Conservation (phyloP, 2,329 filamentous ascomycete species). For the Cercospora sojina region DNA sequence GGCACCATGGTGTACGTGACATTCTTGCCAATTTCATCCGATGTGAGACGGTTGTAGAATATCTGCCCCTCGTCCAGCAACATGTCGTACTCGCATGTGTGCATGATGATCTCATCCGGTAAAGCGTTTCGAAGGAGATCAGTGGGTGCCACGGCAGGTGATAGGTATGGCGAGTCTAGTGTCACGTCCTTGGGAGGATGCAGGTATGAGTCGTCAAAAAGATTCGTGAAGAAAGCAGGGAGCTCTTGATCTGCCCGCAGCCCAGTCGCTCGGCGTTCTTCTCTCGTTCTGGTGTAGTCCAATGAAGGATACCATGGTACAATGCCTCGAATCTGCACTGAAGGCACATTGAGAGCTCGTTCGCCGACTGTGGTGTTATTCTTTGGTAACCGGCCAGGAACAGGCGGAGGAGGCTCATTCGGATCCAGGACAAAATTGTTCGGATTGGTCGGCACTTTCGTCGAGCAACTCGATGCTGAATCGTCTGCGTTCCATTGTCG, state of each 20-base stretch:
- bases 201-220: constrained; percentile 54
- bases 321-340: constrained; percentile 54
- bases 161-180: constrained; percentile 59
- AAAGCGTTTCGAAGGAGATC: constrained; percentile 54
- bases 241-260: constrained; percentile 54
- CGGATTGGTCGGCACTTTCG: constrained; percentile 22
- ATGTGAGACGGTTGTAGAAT: constrained; percentile 58
- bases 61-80: constrained; percentile 61
- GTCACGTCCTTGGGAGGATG: constrained; percentile 45
- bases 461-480: constrained; percentile 21
- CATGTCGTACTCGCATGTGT: constrained; percentile 67
- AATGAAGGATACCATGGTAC: constrained; percentile 63
- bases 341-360: constrained; percentile 17
- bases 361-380: constrained; percentile 14
- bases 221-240: constrained; percentile 51
- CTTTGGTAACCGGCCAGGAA: constrained; percentile 11
- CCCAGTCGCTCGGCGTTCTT: constrained; percentile 57
- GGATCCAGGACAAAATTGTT: constrained; percentile 17
- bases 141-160: constrained; percentile 56
- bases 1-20: constrained; percentile 60
- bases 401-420: constrained; percentile 17
- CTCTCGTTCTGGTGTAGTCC: constrained; percentile 61
- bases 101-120: constrained; percentile 61
- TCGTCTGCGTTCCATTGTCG: constrained; percentile 14
- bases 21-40: constrained; percentile 48